Evolutionary conservation across 768 basidiomycete species (phyloP).

Genomic region (Mycena kentingensis): DNA sequence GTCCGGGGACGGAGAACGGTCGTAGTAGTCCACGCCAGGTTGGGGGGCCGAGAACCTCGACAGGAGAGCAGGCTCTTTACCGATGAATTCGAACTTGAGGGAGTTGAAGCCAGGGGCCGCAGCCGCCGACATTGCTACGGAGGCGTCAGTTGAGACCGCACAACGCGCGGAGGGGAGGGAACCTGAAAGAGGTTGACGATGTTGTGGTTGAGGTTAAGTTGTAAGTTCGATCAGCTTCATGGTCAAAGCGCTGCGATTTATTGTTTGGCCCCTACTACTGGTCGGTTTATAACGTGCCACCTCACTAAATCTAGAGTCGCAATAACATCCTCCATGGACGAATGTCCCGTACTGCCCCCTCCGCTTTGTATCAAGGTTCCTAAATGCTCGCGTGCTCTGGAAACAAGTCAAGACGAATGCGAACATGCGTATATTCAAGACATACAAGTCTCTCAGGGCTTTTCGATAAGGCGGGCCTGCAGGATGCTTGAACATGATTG

Average conservation of each 20-base stretch:
- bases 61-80: constrained; percentile 53
- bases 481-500: constrained; percentile 80
- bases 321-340: constrained; percentile 85
- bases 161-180: neutral
- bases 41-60: constrained; percentile 47
- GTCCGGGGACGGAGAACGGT: constrained; percentile 24
- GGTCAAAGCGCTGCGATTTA: constrained; percentile 7
- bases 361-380: constrained; percentile 82
- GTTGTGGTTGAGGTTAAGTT: neutral
- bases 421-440: constrained; percentile 18
- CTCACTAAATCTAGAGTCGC: constrained; percentile 88
- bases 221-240: neutral
- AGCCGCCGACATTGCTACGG: constrained; percentile 4
- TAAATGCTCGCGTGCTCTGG: constrained; percentile 82
- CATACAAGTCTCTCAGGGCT: constrained; percentile 80
- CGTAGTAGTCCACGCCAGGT: constrained; percentile 29
- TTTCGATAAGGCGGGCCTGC: constrained; percentile 75
- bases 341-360: constrained; percentile 76
- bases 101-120: constrained; percentile 12
- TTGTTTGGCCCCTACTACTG: constrained; percentile 6
- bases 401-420: constrained; percentile 10
- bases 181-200: neutral
- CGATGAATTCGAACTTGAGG: constrained; percentile 56
- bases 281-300: constrained; percentile 64
- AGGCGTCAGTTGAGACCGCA: neutral